Evolutionary conservation across 805 yeast genomes (phyloP), one percentile per base, ranked within the genome.

Genomic region (Yamadazyma kitorensis): DNA sequence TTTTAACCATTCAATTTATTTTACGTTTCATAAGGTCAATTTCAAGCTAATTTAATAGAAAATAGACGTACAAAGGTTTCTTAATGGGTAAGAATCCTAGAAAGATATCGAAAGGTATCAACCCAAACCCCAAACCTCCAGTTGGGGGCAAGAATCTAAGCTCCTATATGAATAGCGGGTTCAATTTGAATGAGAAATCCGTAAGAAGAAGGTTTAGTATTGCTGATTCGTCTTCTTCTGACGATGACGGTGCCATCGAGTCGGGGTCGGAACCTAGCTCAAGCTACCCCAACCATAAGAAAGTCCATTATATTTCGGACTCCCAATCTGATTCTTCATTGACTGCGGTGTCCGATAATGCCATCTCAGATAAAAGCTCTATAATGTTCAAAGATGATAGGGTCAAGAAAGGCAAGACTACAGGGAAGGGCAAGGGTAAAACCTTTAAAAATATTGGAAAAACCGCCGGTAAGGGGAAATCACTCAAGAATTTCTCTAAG

Each of bases 301-400:
- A 12, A 13, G 27, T 24, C n/a, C 7, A 13, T 12, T 24, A 27
- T 12, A 17, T n/a, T n/a, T n/a, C n/a, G 18, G 29, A 36, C 4
- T 41, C 52, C 11, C 66, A 61, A 28, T 57, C 67, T 1, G 72
- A 66, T 31, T 58, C 65, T 11, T 64, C 70, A 0, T 47, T 67
- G 20, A 67, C 70, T 0, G 71, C 68, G 2, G 66, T 65, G 6
- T 53, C 57, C 5, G 65, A 55, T 17, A 45, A 47, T 5, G 59
- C 48, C 7, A 48, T 40, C 5, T 40, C 44, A 2, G 44, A 40
- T 11, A 31, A 28, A 15, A 28, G 35, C 19, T 34, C 37, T 2
- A 28, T 37, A 8, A 12, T 31, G 11, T 19, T 34, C 5, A 10
- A 15, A 24, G 38, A 33, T 13, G 31, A 29, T 12, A 22, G 18